phyloP scores from a whole-genome alignment of 2,329 filamentous ascomycete species.

The Sodiomyces alkalinus region DNA sequence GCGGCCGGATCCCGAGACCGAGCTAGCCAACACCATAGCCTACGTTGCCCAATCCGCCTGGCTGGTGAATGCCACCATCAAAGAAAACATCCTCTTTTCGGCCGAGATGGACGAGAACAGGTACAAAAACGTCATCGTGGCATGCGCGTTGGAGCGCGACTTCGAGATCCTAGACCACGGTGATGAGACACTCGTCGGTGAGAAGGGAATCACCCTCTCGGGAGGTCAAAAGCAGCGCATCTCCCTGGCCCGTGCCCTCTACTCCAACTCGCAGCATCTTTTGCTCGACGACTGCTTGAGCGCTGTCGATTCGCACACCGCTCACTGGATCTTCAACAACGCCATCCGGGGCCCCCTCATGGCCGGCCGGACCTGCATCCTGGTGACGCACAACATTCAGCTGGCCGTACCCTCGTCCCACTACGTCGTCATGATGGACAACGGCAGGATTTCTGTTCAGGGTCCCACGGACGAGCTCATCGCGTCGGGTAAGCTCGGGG shows the following conservation, averaged over 20 bases:
- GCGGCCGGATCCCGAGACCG: conserved; percentile 64
- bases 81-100: conserved; percentile 89
- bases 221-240: conserved; percentile 97
- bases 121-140: conserved; percentile 77
- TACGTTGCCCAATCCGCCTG: conserved; percentile 96
- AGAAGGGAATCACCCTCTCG: conserved; percentile 93
- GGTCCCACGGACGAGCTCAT: conserved; percentile 69
- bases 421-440: conserved; percentile 73
- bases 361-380: conserved; percentile 75
- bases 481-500: conserved; percentile 73
- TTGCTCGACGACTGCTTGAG: conserved; percentile 91
- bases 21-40: conserved; percentile 78
- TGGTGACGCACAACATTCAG: conserved; percentile 92
- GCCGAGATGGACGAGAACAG: conserved; percentile 64
- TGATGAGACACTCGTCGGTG: conserved; percentile 85
- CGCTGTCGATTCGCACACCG: conserved; percentile 92
- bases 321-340: conserved; percentile 94
- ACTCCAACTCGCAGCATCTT: conserved; percentile 82
- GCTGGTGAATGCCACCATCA: conserved; percentile 91
- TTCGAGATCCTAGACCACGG: conserved; percentile 78
- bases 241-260: conserved; percentile 90
- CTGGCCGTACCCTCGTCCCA: conserved; percentile 70
- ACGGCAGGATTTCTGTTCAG: conserved; percentile 63
- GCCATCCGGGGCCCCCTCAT: conserved; percentile 84
- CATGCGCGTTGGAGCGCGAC: conserved; percentile 83